These are phyloP conservation scores for Schizosaccharomyces osmophilus DNA, from an alignment of 805 yeast genomes.

Conservation along the genomic window DNA sequence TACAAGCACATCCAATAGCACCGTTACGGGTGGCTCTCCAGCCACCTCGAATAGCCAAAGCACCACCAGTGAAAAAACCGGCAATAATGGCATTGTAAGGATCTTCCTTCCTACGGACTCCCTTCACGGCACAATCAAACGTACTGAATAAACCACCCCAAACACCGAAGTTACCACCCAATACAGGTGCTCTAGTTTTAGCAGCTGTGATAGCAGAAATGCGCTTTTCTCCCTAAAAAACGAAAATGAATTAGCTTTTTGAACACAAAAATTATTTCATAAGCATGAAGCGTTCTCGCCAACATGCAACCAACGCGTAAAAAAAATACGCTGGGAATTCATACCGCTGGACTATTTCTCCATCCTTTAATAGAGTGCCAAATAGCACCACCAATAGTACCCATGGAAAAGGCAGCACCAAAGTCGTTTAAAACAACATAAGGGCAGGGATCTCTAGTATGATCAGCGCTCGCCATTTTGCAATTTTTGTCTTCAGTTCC, in stretches of 20 bases:
- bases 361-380: slow-evolving; percentile 99
- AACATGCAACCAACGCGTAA: neutral
- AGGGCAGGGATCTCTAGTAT: slow-evolving; percentile 98
- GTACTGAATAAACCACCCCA: slow-evolving; percentile 98
- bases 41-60: slow-evolving; percentile 94
- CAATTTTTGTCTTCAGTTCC: neutral
- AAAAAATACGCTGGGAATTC: slow-evolving; percentile 1
- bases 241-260: too few relatives aligned
- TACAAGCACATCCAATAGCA: slow-evolving; percentile 92
- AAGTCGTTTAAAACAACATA: slow-evolving; percentile 72
- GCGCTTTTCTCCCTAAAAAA: slow-evolving; percentile 61
- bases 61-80: slow-evolving; percentile 94
- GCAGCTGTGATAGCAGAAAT: slow-evolving; percentile 73
- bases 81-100: slow-evolving; percentile 96
- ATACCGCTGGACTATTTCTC: slow-evolving; percentile 61
- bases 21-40: slow-evolving; percentile 91
- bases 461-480: slow-evolving; percentile 35
- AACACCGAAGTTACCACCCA: slow-evolving; percentile 96
- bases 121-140: slow-evolving; percentile 86
- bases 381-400: slow-evolving; percentile 89
- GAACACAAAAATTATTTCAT: neutral
- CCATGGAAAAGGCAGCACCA: slow-evolving; percentile 98
- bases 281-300: neutral
- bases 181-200: slow-evolving; percentile 90
- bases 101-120: slow-evolving; percentile 89